Evolutionary conservation across 2,329 filamentous ascomycete genomes (phyloP).

Genomic region (Colletotrichum acutatum): DNA sequence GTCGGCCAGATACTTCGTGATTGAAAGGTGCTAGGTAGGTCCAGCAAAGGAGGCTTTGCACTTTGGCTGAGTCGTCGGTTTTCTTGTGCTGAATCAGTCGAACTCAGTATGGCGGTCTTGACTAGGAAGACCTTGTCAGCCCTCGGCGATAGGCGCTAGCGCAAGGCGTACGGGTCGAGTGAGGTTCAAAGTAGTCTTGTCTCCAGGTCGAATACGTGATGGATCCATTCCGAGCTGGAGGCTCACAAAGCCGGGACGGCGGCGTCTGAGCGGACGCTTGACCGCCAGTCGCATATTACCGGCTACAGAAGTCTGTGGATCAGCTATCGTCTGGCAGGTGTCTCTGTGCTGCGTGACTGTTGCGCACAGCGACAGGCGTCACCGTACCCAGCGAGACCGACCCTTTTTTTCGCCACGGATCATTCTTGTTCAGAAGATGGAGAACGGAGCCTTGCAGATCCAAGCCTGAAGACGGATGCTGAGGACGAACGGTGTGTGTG

Average conservation of each 20-base stretch:
- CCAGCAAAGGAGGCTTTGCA: not conserved
- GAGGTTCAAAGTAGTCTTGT: not conserved
- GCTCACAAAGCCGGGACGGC: constrained; percentile 23
- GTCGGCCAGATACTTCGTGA: not conserved
- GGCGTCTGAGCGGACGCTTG: constrained; percentile 17
- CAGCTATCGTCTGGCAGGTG: not conserved
- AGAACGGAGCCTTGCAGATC: constrained; percentile 17
- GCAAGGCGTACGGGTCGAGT: constrained; percentile 6
- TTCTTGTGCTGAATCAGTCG: not conserved
- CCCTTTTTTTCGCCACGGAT: constrained; percentile 16
- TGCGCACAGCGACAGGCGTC: constrained; percentile 11
- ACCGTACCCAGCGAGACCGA: not conserved
- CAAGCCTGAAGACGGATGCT: not conserved
- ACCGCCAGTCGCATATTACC: not conserved
- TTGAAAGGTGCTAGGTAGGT: not conserved
- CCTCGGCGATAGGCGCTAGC: constrained; percentile 7
- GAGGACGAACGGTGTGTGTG: constrained; percentile 5
- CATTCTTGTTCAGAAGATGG: not conserved
- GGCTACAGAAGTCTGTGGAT: not conserved
- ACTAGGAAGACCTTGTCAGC: constrained; percentile 7
- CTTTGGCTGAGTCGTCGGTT: not conserved
- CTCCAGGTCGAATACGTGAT: not conserved
- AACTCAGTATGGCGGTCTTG: not conserved
- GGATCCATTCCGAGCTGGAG: constrained; percentile 25
- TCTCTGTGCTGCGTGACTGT: not conserved